A percentile compares a stretch with the other conserved stretches of the same genome.
Evolutionary conservation across 2,329 filamentous ascomycete species (phyloP).

Genomic region (Fusarium paranaense): DNA sequence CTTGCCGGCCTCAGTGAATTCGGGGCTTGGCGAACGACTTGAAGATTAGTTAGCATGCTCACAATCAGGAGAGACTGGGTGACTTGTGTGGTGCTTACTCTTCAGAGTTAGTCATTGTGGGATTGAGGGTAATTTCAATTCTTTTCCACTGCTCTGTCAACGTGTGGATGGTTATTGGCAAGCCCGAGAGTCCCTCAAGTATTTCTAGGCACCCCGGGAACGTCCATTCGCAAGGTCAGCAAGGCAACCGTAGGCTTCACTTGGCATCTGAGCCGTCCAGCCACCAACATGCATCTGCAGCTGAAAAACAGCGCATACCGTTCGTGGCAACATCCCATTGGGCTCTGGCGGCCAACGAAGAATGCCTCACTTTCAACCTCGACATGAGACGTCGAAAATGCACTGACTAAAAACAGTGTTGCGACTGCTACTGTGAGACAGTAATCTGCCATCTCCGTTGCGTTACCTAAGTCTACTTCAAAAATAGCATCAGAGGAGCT

Average conservation of each 20-base stretch:
- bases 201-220: background rate
- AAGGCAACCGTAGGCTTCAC: background rate
- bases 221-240: background rate
- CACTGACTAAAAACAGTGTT: background rate
- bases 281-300: background rate
- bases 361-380: background rate
- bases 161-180: background rate
- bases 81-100: background rate
- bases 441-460: background rate
- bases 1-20: background rate
- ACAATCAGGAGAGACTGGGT: background rate
- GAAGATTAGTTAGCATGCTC: background rate
- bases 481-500: background rate
- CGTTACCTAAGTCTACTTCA: background rate
- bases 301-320: background rate
- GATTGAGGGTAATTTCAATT: background rate
- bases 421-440: background rate
- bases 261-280: background rate
- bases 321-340: background rate
- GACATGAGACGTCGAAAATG: background rate
- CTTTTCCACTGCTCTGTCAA: background rate
- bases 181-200: background rate
- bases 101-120: background rate
- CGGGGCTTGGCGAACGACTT: background rate
- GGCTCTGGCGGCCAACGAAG: background rate